Evolutionary conservation across 129 eudicot genomes (phyloP), one percentile per base, ranked within the genome.

Genomic region (Centaurea solstitialis): DNA sequence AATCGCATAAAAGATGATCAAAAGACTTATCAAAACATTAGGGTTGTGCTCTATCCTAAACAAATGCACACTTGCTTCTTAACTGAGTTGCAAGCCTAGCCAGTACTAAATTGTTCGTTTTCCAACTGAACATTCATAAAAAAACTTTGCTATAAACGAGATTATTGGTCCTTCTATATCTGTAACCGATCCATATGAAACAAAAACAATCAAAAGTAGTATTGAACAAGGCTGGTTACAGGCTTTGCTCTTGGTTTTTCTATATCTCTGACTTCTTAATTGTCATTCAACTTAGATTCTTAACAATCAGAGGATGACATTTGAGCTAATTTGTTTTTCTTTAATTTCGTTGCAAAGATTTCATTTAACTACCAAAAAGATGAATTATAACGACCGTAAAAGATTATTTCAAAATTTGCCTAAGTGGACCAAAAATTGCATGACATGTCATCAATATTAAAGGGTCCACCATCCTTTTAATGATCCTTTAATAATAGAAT

Each of bases 391-490:
- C 61, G 6, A 50, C 61, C 17, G 17, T 50, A 53, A 53, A 4
- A 18, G 62, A 53, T 17, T 53, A 7, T 53, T 8, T 57, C 9
- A 22, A 57, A 57, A 57, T 83, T 77, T 62, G 75, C 41, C 62
- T 12, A 83, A 70, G 76, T 83, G 82, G 86, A 77, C 86, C 82
- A 64, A 18, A 41, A 78, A 83, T 57, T 41, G 53, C 45, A 77
- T 77, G 86, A 83, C 86, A 83, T 83, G 86, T 83, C 86, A 77
- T 61, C 79, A 83, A 77, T 40, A 77, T 71, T 41, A 15, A 9
- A n/a, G 67, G 86, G 82, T 62, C 74, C 82, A 71, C 82, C 74
- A 61, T 0, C 8, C 74, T 71, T 82, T 81, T 53, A 40, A 40
- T 41, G 47, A 8, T 2, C 47, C 47, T 41, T 37, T 41, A 77